phyloP scores from a whole-genome alignment of 306 rosid species.

The Inga oerstediana region DNA sequence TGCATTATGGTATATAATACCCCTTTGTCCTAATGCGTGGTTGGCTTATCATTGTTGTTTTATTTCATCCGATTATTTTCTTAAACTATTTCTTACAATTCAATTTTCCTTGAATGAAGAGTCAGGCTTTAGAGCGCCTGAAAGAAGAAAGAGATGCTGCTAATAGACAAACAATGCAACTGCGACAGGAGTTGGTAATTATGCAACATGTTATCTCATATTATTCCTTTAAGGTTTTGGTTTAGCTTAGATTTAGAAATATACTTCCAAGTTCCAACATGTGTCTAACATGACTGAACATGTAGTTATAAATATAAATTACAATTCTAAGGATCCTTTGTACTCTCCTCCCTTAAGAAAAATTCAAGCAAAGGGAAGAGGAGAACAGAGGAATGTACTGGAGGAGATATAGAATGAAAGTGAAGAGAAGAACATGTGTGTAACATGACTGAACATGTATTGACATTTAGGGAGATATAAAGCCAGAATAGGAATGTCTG shows the following conservation, averaged over 20 bases:
- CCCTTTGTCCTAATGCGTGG: constrained; percentile 14
- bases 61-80: constrained; percentile 10
- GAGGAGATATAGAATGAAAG: no score
- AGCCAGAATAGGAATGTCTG: not conserved
- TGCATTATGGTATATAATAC: constrained; percentile 1
- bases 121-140: constrained; percentile 58
- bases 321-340: no score
- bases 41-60: constrained; percentile 8
- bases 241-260: constrained; percentile 6
- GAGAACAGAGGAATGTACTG: no score
- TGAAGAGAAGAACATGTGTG: no score
- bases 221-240: constrained; percentile 9
- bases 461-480: not conserved
- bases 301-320: no score
- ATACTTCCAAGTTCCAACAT: not conserved
- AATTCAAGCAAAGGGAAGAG: no score
- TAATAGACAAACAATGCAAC: constrained; percentile 68
- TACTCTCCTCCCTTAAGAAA: no score
- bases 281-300: no score
- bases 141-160: constrained; percentile 88
- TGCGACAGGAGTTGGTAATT: constrained; percentile 86
- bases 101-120: constrained; percentile 39
- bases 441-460: not conserved
- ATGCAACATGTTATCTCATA: constrained; percentile 16
- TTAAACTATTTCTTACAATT: constrained; percentile 3